Percentiles rank a stretch among this genome's conserved stretches.
phyloP scores from a whole-genome alignment of 495 filamentous ascomycete genomes.

The Penicillium soppii region DNA sequence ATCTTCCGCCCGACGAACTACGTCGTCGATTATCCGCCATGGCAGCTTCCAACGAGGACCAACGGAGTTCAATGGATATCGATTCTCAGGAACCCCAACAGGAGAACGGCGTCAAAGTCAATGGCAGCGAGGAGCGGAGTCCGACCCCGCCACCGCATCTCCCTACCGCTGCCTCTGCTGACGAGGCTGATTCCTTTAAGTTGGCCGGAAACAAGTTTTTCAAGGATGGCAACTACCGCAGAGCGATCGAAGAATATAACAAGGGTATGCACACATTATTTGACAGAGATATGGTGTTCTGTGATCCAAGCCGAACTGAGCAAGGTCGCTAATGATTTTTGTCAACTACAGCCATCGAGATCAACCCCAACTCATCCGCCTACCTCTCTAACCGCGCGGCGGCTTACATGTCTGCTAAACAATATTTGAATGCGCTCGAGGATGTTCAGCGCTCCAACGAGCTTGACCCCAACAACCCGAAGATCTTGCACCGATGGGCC shows the following conservation, averaged over 20 bases:
- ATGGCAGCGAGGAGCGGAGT: constrained; percentile 53
- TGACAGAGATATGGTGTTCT: neutral
- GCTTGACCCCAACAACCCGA: constrained; percentile 76
- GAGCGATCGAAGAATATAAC: constrained; percentile 87
- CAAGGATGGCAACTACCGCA: constrained; percentile 82
- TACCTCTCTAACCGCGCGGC: constrained; percentile 95
- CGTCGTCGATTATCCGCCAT: constrained; percentile 67
- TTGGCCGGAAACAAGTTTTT: constrained; percentile 93
- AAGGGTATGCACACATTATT: constrained; percentile 64
- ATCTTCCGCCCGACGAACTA: constrained; percentile 82
- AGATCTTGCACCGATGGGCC: constrained; percentile 83
- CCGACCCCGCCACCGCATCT: constrained; percentile 82
- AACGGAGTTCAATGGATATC: constrained; percentile 72
- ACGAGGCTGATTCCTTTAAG: constrained; percentile 88
- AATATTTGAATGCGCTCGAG: constrained; percentile 75
- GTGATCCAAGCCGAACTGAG: neutral
- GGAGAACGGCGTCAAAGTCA: constrained; percentile 56
- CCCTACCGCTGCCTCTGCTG: constrained; percentile 51
- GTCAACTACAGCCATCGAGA: constrained; percentile 68
- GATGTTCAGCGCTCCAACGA: constrained; percentile 79
- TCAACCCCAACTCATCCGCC: constrained; percentile 65
- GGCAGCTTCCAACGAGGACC: constrained; percentile 60
- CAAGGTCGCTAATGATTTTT: constrained; percentile 10
- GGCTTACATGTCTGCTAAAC: constrained; percentile 81
- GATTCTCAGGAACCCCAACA: constrained; percentile 51